Conservation (phyloP, 257 asterid genomes). For the Leonotis leonurus region DNA sequence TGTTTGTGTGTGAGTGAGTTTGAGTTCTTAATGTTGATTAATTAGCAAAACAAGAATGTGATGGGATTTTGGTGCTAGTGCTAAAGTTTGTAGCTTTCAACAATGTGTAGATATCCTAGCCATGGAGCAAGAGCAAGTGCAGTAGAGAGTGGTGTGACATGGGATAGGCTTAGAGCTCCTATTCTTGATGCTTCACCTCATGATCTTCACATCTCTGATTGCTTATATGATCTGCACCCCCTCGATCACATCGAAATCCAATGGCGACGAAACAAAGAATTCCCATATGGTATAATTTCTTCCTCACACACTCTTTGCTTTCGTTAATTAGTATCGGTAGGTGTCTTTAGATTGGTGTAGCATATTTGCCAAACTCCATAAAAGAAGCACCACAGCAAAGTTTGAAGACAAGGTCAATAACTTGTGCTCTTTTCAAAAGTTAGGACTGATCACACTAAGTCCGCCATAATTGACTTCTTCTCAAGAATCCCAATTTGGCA, state of each 20-base stretch:
- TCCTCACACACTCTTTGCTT: neutral
- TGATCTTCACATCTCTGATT: conserved; percentile 62
- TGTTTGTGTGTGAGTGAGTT: no score
- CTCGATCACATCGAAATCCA: conserved; percentile 86
- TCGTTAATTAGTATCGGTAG: neutral
- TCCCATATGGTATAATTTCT: conserved; percentile 64
- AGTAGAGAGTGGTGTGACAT: conserved; percentile 63
- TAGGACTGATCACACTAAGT: neutral
- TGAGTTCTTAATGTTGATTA: neutral
- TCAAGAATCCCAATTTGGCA: neutral
- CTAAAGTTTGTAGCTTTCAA: conserved; percentile 7
- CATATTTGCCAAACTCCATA: neutral
- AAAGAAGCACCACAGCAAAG: neutral
- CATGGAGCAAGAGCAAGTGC: conserved; percentile 72
- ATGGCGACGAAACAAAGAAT: conserved; percentile 82
- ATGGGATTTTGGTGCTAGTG: neutral
- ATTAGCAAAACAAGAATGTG: neutral
- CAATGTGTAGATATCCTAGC: conserved; percentile 54
- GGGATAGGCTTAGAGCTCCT: conserved; percentile 81
- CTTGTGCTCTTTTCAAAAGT: neutral
- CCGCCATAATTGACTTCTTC: conserved; percentile 28
- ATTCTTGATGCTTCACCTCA: conserved; percentile 52
- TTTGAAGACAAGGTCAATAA: neutral
- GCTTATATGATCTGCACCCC: conserved; percentile 62
- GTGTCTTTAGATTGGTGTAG: neutral